Evolutionary conservation across 2,329 filamentous ascomycete species (phyloP).

Genomic region (Fonsecaea pedrosoi): DNA sequence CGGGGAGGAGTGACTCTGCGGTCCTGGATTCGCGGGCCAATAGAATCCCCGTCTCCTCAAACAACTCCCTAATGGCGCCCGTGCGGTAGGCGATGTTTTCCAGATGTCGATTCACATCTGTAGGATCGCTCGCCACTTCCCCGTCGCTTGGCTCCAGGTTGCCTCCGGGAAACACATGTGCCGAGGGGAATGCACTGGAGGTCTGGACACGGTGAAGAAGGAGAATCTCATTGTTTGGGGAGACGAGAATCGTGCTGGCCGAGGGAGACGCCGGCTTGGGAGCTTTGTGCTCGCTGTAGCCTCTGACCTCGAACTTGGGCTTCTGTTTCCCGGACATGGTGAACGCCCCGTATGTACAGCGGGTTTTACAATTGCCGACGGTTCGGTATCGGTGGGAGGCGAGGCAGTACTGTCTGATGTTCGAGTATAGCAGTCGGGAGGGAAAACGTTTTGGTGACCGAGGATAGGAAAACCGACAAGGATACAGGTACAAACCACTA

Average conservation of each 20-base stretch:
- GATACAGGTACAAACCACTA: not conserved
- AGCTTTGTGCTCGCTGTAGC: slow-evolving; percentile 51
- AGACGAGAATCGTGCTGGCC: slow-evolving; percentile 79
- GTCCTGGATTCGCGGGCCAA: slow-evolving; percentile 62
- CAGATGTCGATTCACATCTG: slow-evolving; percentile 62
- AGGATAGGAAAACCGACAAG: not conserved
- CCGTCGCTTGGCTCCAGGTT: slow-evolving; percentile 81
- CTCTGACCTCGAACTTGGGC: slow-evolving; percentile 58
- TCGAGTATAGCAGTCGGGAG: not conserved
- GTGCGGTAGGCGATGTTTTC: slow-evolving; percentile 78
- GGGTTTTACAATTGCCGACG: not conserved
- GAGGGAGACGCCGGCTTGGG: slow-evolving; percentile 36
- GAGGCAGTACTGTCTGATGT: not conserved
- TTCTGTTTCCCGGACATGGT: slow-evolving; percentile 40
- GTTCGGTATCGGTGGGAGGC: not conserved
- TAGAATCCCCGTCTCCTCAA: slow-evolving; percentile 92
- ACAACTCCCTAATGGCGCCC: slow-evolving; percentile 87
- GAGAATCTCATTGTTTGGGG: slow-evolving; percentile 83
- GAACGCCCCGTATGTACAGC: slow-evolving; percentile 17
- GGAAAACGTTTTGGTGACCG: not conserved
- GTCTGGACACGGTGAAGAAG: slow-evolving; percentile 84
- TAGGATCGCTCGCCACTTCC: slow-evolving; percentile 56
- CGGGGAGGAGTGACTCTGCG: slow-evolving; percentile 55
- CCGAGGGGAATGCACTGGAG: slow-evolving; percentile 83
- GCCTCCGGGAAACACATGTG: slow-evolving; percentile 94